Evolutionary conservation across 192 early-diverging fungal species (phyloP).

Genomic region (Funneliformis geosporum): DNA sequence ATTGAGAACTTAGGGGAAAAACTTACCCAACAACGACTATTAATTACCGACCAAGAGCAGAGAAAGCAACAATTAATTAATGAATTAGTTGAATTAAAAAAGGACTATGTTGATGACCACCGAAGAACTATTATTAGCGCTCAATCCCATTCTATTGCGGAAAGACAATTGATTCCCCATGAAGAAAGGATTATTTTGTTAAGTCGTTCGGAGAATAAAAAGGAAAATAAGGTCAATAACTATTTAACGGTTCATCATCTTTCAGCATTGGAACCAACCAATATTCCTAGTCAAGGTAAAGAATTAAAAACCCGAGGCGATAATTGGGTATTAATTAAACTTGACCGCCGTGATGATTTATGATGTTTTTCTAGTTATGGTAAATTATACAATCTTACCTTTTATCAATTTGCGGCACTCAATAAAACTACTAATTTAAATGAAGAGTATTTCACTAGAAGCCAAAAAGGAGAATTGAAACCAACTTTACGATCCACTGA

Average conservation of each 20-base stretch:
- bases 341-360: slow-evolving; percentile 19
- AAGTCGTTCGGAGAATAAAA: slow-evolving; percentile 11
- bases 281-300: slow-evolving; percentile 21
- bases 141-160: neutral
- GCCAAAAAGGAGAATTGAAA: neutral
- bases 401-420: neutral
- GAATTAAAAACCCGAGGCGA: slow-evolving; percentile 17
- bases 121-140: slow-evolving; percentile 1
- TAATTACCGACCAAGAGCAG: slow-evolving; percentile 13
- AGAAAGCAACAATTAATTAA: slow-evolving; percentile 16
- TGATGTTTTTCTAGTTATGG: slow-evolving; percentile 23
- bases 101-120: neutral
- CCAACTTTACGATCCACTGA: neutral
- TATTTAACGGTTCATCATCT: slow-evolving; percentile 1
- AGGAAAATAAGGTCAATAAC: slow-evolving; percentile 20
- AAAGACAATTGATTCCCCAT: slow-evolving; percentile 26
- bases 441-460: slow-evolving; percentile 10
- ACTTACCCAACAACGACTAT: slow-evolving; percentile 1
- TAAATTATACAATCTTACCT: slow-evolving; percentile 8
- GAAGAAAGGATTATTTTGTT: slow-evolving; percentile 20
- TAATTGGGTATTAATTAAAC: slow-evolving; percentile 1
- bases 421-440: slow-evolving; percentile 21
- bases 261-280: neutral
- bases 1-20: neutral
- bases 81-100: slow-evolving; percentile 20